Evolutionary conservation across 1,284 basidiomycete genomes (phyloP), one percentile per base, ranked within the genome.

Genomic region (Hymenochaete sp.): DNA sequence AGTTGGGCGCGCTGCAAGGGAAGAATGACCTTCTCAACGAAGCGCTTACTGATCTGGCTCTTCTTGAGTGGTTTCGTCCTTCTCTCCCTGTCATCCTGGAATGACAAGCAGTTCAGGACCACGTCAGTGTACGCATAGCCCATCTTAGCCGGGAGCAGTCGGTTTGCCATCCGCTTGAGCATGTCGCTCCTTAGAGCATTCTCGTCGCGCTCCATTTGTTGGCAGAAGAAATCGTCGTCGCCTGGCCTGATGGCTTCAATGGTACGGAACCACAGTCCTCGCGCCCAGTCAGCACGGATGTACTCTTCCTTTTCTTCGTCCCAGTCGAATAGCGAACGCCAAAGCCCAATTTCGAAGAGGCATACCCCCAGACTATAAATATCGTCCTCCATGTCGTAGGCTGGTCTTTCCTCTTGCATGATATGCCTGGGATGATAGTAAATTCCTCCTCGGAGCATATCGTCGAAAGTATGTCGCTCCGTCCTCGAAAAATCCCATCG

Each of bases 341-440:
- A 49, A 18, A 49, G 24, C 16, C 35, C 47, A n/a, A 49, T 40
- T 25, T 49, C 47, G 24, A 49, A 31, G 1, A 49, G 44, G 22
- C 40, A 29, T 16, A 49, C 31, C 6, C 47, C 47, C 9, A 49
- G 31, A 11, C 44, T 38, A 19, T 49, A 49, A 13, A 49, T 31
- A 21, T 49, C 47, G 25, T 45, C 25, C 10, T 45, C 37, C 47
- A 49, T 45, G 7, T 42, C 11, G 19, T 45, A 45, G 6, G 18
- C 26, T 21, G 18, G n/a, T 2, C 16, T n/a, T 18, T 35, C n/a
- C 26, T 19, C 16, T 8, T 13, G 26, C 16, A 19, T 14, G 32
- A 13, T 9, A 13, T 35, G 33, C 13, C 44, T 9, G 7, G 44
- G 44, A 19, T 45, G 44, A 16, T 18, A 27, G 32, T 47, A 47